Percentiles rank a stretch among this genome's conserved stretches.
Conservation (phyloP, 1,284 basidiomycete species). For the Stygiomarasmius scandens region DNA sequence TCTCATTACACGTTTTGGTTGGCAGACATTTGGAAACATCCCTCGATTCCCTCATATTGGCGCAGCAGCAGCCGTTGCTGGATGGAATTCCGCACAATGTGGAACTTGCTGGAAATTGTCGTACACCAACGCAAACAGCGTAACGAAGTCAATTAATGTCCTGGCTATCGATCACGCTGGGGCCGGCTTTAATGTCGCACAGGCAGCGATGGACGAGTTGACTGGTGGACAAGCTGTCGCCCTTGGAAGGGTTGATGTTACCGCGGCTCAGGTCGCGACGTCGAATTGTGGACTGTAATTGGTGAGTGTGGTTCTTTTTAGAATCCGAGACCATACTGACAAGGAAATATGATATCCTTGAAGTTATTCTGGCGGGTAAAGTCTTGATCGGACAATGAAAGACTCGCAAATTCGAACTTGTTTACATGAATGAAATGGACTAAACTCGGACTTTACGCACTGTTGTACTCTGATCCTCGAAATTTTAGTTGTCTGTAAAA, state of each 20-base stretch:
- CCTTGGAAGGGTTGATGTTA: constrained; percentile 34
- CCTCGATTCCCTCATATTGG: constrained; percentile 55
- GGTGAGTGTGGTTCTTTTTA: not conserved
- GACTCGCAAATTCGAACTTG: too few relatives aligned
- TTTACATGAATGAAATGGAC: too few relatives aligned
- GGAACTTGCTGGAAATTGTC: constrained; percentile 50
- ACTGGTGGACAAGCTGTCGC: constrained; percentile 32
- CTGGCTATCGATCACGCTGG: constrained; percentile 45
- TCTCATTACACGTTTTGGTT: constrained; percentile 42
- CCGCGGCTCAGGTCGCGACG: constrained; percentile 28
- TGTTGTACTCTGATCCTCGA: too few relatives aligned
- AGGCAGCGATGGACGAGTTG: constrained; percentile 37
- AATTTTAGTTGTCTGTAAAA: too few relatives aligned
- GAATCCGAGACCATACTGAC: too few relatives aligned
- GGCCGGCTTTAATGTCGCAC: constrained; percentile 42
- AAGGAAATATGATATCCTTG: too few relatives aligned
- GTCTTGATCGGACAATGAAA: too few relatives aligned
- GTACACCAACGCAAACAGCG: constrained; percentile 31
- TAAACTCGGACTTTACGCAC: too few relatives aligned
- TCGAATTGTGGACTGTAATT: constrained; percentile 32
- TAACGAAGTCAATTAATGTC: constrained; percentile 37
- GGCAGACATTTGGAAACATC: constrained; percentile 48
- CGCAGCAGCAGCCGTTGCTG: constrained; percentile 41
- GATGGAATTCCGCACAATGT: constrained; percentile 45
- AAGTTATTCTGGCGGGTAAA: too few relatives aligned